Evolutionary conservation across 2,329 filamentous ascomycete genomes (phyloP), one percentile per base, ranked within the genome.

Genomic region (Xylariaceae sp.): DNA sequence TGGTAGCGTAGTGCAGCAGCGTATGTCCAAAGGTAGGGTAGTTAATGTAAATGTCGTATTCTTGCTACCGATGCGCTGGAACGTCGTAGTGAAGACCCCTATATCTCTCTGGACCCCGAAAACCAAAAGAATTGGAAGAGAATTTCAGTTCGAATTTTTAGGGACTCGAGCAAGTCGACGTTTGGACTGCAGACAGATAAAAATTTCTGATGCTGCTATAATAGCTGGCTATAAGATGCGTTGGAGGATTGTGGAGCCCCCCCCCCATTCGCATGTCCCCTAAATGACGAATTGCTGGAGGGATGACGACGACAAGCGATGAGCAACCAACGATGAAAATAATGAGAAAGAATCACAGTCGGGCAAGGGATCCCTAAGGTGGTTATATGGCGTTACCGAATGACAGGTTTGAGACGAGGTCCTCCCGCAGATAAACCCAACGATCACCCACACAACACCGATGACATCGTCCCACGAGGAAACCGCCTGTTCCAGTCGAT

Each of bases 11-110:
- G 37, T 35, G 28, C 22, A 11, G 22, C 22, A 11, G 22, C 22
- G 22, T 26, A 11, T 26, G 22, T n/a, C n/a, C 22, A 26, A 26
- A 11, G 22, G 6, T 11, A 26, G 22, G 22, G 22, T 11, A 49
- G 47, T 50, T 50, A 44, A 50, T 34, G 44, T 41, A 39, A 33
- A 38, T 48, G 49, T 47, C 41, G 48, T 48, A 56, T 48, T 43
- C n/a, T 45, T 45, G 31, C 48, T 55, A 42, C 53, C 53, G 42
- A 42, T 44, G 46, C 42, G 47, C 44, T 52, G 52, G 52, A 36
- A 51, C 45, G 42, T 18, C 33, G 33, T 9, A 42, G 41, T 24
- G 39, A 39, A 41, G 22, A 44, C 43, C 36, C 39, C 32, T 34
- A 38, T 17, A 39, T 38, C 7, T 4, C 16, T 7, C 30, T 32